These are phyloP conservation scores for Kwoniella botswanensis DNA, from an alignment of 768 basidiomycete species.

Conservation along the genomic window DNA sequence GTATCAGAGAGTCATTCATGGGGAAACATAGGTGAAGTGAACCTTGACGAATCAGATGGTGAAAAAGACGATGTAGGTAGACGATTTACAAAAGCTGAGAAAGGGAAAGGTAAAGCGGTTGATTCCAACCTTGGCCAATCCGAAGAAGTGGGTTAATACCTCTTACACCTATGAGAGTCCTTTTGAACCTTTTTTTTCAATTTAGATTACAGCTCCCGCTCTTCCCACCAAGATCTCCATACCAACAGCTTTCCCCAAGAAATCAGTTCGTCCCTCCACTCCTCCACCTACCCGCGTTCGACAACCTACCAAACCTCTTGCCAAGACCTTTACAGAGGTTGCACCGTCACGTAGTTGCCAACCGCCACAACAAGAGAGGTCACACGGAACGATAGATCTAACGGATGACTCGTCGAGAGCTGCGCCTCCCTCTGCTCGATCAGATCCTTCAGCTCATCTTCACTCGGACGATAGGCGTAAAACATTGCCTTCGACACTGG, in stretches of 20 bases:
- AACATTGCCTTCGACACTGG: slow-evolving; percentile 2
- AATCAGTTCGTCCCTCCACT: too few species aligned
- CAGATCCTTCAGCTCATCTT: not conserved
- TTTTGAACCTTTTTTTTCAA: too few species aligned
- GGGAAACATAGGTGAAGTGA: not conserved
- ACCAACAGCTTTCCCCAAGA: too few species aligned
- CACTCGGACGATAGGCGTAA: not conserved
- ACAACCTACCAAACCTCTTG: too few species aligned
- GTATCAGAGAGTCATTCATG: not conserved
- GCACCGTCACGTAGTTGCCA: not conserved
- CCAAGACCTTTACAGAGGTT: too few species aligned
- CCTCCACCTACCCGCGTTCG: too few species aligned
- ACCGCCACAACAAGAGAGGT: not conserved
- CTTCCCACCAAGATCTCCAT: too few species aligned
- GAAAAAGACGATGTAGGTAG: not conserved
- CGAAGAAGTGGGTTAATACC: too few species aligned
- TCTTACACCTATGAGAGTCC: too few species aligned
- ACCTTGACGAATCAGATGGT: not conserved
- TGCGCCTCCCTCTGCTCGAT: not conserved
- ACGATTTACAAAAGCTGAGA: not conserved
- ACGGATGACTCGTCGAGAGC: not conserved
- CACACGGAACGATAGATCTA: not conserved
- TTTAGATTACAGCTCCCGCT: too few species aligned
- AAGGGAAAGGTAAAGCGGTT: not conserved
- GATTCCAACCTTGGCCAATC: not conserved